A percentile compares a stretch with the other conserved stretches of the same genome.
phyloP scores from a whole-genome alignment of 805 yeast genomes.

The Kuraishia borneana region DNA sequence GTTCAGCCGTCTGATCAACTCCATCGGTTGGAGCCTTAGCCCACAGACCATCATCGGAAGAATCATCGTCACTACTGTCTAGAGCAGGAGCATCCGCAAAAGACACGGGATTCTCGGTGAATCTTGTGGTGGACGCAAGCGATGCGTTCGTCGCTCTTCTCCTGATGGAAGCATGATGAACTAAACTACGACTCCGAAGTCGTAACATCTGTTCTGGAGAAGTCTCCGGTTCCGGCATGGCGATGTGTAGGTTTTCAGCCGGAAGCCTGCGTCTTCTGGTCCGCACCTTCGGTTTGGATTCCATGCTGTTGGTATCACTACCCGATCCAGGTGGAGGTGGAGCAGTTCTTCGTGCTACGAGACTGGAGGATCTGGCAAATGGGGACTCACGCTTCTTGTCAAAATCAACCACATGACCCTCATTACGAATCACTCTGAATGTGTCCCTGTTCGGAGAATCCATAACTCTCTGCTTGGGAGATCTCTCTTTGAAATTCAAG shows the following conservation, averaged over 20 bases:
- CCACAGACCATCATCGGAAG: constrained; percentile 48
- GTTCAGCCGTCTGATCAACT: constrained; percentile 1
- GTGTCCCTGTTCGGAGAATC: too few species aligned
- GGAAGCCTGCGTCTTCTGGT: neutral
- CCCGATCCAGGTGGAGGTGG: constrained; percentile 66
- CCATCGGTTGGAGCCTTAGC: constrained; percentile 31
- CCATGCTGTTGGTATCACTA: too few species aligned
- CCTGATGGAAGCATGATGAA: neutral
- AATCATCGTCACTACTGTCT: constrained; percentile 21
- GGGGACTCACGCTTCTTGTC: constrained; percentile 74
- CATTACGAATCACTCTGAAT: constrained; percentile 57
- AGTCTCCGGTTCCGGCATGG: too few species aligned
- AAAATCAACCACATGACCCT: constrained; percentile 68
- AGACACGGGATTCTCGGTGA: constrained; percentile 59
- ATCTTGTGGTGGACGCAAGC: constrained; percentile 31
- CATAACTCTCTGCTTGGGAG: neutral
- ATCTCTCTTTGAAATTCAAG: constrained; percentile 41
- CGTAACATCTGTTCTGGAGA: neutral
- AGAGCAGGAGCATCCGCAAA: constrained; percentile 66
- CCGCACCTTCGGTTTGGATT: neutral
- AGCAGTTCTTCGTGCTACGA: constrained; percentile 61
- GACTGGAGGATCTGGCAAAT: constrained; percentile 37
- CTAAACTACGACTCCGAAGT: neutral
- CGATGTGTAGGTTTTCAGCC: too few species aligned
- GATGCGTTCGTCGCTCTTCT: neutral